These are phyloP conservation scores for Spencermartinsiella europaea DNA, from an alignment of 805 yeast species.

Conservation along the genomic window DNA sequence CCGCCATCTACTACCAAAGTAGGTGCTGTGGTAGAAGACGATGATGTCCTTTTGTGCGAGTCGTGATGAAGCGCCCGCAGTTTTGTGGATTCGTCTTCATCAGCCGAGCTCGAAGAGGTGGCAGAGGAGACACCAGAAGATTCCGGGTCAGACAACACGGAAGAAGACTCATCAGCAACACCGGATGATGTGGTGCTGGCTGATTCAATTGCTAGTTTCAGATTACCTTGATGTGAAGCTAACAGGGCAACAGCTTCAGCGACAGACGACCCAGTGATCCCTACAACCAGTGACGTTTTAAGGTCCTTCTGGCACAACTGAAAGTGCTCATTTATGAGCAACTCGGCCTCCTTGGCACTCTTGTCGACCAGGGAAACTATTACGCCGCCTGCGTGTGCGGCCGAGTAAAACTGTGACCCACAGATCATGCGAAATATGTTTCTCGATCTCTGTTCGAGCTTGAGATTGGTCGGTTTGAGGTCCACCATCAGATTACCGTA, in stretches of 20 bases:
- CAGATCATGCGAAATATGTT: conserved; percentile 13
- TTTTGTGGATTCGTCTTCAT: neutral
- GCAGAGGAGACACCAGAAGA: neutral
- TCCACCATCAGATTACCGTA: conserved; percentile 27
- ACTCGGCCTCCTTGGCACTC: neutral
- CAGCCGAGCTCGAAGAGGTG: neutral
- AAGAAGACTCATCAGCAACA: conserved; percentile 1
- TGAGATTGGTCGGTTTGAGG: conserved; percentile 21
- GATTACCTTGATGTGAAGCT: conserved; percentile 6
- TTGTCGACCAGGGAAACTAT: neutral
- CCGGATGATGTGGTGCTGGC: too few species aligned
- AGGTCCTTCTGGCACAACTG: neutral
- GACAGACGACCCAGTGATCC: neutral
- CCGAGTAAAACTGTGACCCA: neutral
- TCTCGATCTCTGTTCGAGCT: conserved; percentile 20
- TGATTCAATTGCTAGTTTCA: conserved; percentile 22
- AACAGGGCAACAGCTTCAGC: neutral
- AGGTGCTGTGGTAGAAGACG: neutral
- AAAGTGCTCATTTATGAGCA: neutral
- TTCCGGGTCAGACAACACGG: neutral
- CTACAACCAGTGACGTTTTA: neutral
- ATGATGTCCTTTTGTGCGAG: neutral
- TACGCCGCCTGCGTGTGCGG: neutral
- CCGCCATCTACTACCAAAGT: conserved; percentile 25
- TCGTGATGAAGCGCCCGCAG: neutral